Evolutionary conservation across 345 rosid genomes (phyloP), one percentile per base, ranked within the genome.

Genomic region (Bruguiera parviflora): DNA sequence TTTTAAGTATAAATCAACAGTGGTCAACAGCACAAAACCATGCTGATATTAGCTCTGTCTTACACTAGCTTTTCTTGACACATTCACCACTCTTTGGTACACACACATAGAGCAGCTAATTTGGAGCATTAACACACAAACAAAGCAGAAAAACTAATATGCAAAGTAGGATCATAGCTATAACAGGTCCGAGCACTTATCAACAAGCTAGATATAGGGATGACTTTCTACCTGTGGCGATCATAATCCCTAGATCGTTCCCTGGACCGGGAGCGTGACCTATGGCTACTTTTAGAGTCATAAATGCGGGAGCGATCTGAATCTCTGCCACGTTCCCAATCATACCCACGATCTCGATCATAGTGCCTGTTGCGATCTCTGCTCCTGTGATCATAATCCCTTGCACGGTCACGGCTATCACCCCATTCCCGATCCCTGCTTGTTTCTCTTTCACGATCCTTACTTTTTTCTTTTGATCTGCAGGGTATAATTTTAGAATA

Each of bases 361-460:
- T 86, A 51, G 75, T 85, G 64, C 83, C 97, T 87, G 29, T 90
- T 96, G 51, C 88, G 88, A 68, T 94, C 98, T 74, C 90, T 85
- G 79, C 92, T 89, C 83, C 89, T 82, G 46, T 86, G 90, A 77
- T 91, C 98, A 78, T 82, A n/a, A 80, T 92, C 97, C 85, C 88
- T 87, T 62, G 87, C 92, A 53, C 71, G 82, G 47, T 94, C 98
- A 78, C 87, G 93, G 80, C 81, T 88, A 62, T 82, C 90, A 52
- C 83, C 99, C 31, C 71, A 81, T 27, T 83, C 93, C 60, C 27
- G 81, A 73, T 92, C 97, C 78, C 81, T 80, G 74, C 92, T 88
- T 27, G 88, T 65, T 84, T 85, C 96, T 68, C 88, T 80, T 28
- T 88, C 83, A 8, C 31, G 74, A 49, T 82, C 86, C 66, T 47